phyloP scores from a whole-genome alignment of 164 flowering plant species.

The Dillenia turbinata region DNA sequence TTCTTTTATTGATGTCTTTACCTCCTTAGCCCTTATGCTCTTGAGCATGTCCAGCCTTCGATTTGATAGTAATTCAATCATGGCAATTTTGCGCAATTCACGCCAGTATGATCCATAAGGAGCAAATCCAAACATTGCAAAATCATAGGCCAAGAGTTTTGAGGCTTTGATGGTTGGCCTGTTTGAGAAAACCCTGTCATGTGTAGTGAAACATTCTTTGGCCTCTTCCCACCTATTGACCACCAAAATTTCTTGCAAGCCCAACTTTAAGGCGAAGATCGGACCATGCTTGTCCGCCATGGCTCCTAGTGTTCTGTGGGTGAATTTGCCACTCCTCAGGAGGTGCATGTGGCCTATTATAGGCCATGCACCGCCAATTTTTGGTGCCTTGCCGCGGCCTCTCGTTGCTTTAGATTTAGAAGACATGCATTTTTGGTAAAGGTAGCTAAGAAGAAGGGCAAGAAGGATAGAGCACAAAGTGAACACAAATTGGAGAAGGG shows the following conservation, averaged over 20 bases:
- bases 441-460: too few species aligned
- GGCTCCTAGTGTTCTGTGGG: slow-evolving; percentile 10
- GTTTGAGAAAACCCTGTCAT: background rate
- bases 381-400: background rate
- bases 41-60: background rate
- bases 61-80: background rate
- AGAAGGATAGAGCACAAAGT: too few species aligned
- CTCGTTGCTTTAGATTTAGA: too few species aligned
- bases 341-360: slow-evolving; percentile 31
- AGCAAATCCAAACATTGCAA: slow-evolving; percentile 13
- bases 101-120: slow-evolving; percentile 23
- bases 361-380: slow-evolving; percentile 20
- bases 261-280: slow-evolving; percentile 20
- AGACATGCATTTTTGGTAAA: too few species aligned
- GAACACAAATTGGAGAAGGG: too few species aligned
- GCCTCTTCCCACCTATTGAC: slow-evolving; percentile 24
- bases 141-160: slow-evolving; percentile 17
- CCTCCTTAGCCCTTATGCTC: background rate
- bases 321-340: slow-evolving; percentile 4
- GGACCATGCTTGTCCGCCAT: slow-evolving; percentile 32
- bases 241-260: slow-evolving; percentile 16
- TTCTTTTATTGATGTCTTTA: background rate
- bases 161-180: slow-evolving; percentile 11
- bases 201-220: slow-evolving; percentile 18
- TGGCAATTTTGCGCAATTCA: slow-evolving; percentile 20